These are phyloP conservation scores for Phytophthora chlamydospora DNA, from an alignment of 352 stramenopile species.

Conservation along the genomic window DNA sequence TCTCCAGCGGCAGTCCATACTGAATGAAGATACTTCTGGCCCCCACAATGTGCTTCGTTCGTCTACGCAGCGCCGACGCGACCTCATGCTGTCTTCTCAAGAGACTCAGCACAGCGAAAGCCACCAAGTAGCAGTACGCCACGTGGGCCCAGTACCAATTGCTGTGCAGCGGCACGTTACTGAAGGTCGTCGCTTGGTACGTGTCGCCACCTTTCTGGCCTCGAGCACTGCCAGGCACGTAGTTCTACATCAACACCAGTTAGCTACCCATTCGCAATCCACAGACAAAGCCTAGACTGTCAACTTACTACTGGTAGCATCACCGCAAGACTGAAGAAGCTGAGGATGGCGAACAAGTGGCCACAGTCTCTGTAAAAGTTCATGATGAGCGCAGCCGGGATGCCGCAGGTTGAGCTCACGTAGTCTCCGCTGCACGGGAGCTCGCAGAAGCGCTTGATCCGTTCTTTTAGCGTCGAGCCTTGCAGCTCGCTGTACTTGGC, in stretches of 20 bases:
- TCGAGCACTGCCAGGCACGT: conserved; percentile 56
- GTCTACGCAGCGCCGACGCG: conserved; percentile 48
- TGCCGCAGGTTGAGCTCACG: conserved; percentile 66
- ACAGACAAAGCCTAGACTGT: background rate
- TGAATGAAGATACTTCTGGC: conserved; percentile 76
- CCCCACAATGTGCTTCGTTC: conserved; percentile 74
- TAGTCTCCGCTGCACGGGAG: conserved; percentile 58
- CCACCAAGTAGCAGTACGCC: conserved; percentile 76
- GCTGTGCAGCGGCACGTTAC: conserved; percentile 80
- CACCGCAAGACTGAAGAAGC: conserved; percentile 69
- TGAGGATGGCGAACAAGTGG: conserved; percentile 66
- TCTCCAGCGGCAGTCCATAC: conserved; percentile 55
- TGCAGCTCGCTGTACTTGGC: conserved; percentile 58
- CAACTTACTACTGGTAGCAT: conserved; percentile 76
- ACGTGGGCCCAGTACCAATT: conserved; percentile 84
- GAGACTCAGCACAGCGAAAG: conserved; percentile 53
- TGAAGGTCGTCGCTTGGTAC: conserved; percentile 83
- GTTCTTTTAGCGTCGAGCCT: conserved; percentile 42
- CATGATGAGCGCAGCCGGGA: conserved; percentile 70
- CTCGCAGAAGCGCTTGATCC: conserved; percentile 54
- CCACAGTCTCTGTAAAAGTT: conserved; percentile 71
- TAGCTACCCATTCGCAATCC: background rate
- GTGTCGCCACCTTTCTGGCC: conserved; percentile 43
- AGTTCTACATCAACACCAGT: conserved; percentile 55
- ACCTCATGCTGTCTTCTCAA: conserved; percentile 59